Base-by-base conservation (phyloP, 768 basidiomycete species). In the Lentinula detonsa region DNA sequence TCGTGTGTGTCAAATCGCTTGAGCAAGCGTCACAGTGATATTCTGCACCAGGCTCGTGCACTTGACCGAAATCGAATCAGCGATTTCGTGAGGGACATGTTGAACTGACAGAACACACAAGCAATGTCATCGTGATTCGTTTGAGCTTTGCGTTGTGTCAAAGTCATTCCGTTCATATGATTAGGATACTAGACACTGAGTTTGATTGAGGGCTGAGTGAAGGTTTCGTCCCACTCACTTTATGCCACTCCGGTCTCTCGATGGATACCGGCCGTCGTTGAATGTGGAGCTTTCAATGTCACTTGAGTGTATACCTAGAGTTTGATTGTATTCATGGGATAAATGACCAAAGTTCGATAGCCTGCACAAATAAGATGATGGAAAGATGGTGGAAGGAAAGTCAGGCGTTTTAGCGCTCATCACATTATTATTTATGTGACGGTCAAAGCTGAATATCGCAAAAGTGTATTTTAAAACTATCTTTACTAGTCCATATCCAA, bases 1-100 rank as follows among this genome's bases (percentile, higher is more conserved):
- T 86, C n/a, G 92, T 92, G 71, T 98, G 94, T 3, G 97, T 98
- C 65, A 98, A 82, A 75, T 98, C 94, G 74, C 86, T 84, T 64
- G 76, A 77, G 73, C 95, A 96, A 13, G 84, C 74, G 71, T 95
- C 93, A 76, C 93, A 95, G 65, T 87, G 82, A 65, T 91, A 90
- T 69, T 91, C 87, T 39, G 89, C 78, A 62, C 90, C 92, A 15
- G 91, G 91, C 65, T 93, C 91, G 68, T 85, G 90, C 58, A 91
- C 83, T 65, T 85, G 87, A 90, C 65, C 33, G 62, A 64, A 59
- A 58, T 15, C 15, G 23, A 40, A 45, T 49, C 28, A 61, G 39
- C 16, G 42, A 60, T 49, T 55, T 56, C n/a, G 8, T 49, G 28
- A 53, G 42, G 42, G 61, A 56, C 52, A 59, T 39, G 48, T 61